Evolutionary conservation across 192 early-diverging fungal species (phyloP), one percentile per base, ranked within the genome.

Genomic region (Umbelopsis sp.): DNA sequence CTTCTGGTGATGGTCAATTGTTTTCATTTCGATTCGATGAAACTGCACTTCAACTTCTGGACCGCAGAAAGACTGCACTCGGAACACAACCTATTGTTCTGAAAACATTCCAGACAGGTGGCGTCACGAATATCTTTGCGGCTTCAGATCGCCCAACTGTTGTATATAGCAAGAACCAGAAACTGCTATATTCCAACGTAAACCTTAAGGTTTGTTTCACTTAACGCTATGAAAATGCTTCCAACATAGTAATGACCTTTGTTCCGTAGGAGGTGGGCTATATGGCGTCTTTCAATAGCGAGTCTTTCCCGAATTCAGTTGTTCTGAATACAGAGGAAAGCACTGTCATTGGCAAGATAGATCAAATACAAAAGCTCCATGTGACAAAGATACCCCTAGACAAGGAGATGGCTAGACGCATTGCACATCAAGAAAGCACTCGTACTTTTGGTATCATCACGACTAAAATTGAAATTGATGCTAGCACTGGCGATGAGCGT

Each of bases 301-400:
- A 71, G 0, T 49, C 68, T 0, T 84, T 84, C 35, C 82, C 86
- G 1, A 75, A 83, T 37, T 82, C 86, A 0, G 66, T 95, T 18
- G 90, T 91, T 3, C 76, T 97, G 45, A 89, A 86, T n/a, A 85
- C 86, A 46, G 78, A 81, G 20, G 81, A 72, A 13, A 70, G 78
- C 0, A 79, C 97, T 12, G 81, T 82, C 47, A 80, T 99, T 70
- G 96, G 93, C 0, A 81, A 70, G 2, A 88, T 96, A 3, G 93
- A 99, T 65, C 81, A 87, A 6, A 90, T 92, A 44, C 93, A 95
- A 76, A 91, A 91, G 51, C 82, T 99, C 21, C 97, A 99, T 70
- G 82, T 95, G 49, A 85, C 85, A 12, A 90, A 79, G 20, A 68
- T 90, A 12, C 81, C 87, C 9, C 77, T 97, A 45, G 80, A 81